A percentile compares a stretch with the other conserved stretches of the same genome.
These are phyloP conservation scores for Xerocomus nothofagi DNA, from an alignment of 1,284 basidiomycete species.

Conservation along the genomic window DNA sequence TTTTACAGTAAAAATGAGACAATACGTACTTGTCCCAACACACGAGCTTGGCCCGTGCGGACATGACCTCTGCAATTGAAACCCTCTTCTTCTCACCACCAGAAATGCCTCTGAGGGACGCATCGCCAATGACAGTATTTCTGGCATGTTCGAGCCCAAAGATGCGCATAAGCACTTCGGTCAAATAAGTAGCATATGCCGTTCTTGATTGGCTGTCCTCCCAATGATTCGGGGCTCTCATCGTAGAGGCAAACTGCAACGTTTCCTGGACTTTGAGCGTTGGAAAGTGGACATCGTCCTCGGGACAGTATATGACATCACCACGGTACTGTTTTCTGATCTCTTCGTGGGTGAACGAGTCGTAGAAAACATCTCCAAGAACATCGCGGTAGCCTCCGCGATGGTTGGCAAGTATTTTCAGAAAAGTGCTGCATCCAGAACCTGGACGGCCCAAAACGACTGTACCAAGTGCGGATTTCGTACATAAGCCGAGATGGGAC, in stretches of 20 bases:
- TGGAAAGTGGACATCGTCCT: constrained; percentile 75
- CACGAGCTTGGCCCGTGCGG: constrained; percentile 43
- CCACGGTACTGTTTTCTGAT: constrained; percentile 58
- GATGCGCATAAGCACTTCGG: constrained; percentile 60
- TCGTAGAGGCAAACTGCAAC: constrained; percentile 59
- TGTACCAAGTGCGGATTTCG: constrained; percentile 14
- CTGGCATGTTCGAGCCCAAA: constrained; percentile 67
- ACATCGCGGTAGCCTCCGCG: constrained; percentile 57
- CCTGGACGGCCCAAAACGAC: constrained; percentile 63
- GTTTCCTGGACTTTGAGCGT: constrained; percentile 71
- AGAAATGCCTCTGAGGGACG: constrained; percentile 70
- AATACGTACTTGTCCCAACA: constrained; percentile 50
- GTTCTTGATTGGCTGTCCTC: background rate
- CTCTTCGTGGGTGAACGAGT: constrained; percentile 54
- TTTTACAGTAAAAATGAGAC: background rate
- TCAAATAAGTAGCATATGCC: constrained; percentile 43
- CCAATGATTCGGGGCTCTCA: constrained; percentile 47
- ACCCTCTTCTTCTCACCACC: constrained; percentile 80
- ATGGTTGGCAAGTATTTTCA: constrained; percentile 72
- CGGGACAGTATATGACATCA: constrained; percentile 65
- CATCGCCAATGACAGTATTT: constrained; percentile 68
- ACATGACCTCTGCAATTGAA: constrained; percentile 54
- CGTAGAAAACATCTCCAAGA: constrained; percentile 65
- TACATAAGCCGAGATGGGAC: constrained; percentile 7
- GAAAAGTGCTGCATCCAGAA: constrained; percentile 71